Percentiles rank a stretch among this genome's conserved stretches.
These are phyloP conservation scores for Aspergillus sp. DNA, from an alignment of 2,329 filamentous ascomycete species.

Conservation along the genomic window DNA sequence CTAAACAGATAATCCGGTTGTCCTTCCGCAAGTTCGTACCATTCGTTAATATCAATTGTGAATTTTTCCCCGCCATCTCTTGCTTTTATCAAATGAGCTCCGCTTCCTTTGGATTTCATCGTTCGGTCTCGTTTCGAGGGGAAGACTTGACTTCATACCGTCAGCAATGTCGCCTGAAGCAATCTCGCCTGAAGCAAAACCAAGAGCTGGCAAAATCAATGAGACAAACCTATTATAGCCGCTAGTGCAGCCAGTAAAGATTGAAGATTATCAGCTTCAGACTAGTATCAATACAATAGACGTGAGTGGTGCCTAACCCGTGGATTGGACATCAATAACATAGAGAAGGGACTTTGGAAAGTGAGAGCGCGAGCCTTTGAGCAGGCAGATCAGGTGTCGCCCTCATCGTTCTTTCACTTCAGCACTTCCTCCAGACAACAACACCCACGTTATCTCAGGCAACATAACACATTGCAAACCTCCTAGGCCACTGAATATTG, in stretches of 20 bases:
- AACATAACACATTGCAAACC: no score
- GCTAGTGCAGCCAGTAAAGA: no score
- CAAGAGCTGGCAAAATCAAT: not conserved
- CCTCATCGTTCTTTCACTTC: not conserved
- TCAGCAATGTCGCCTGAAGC: not conserved
- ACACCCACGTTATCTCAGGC: no score
- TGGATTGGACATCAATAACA: not conserved
- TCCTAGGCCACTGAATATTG: no score
- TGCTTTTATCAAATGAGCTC: not conserved
- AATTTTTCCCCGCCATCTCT: not conserved
- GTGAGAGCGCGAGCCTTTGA: not conserved
- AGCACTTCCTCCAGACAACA: not conserved
- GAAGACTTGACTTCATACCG: not conserved
- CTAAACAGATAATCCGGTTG: not conserved
- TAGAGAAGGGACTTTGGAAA: not conserved
- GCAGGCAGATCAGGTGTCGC: not conserved
- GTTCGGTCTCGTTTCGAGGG: not conserved
- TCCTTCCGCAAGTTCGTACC: not conserved
- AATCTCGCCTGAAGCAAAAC: not conserved
- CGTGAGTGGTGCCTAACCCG: not conserved
- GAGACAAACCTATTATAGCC: no score
- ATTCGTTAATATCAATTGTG: not conserved
- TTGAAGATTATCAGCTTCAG: no score
- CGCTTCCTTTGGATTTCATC: not conserved
- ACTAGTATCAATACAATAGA: not conserved